Conservation (phyloP, 257 asterid species). For the Lycium ferocissimum region DNA sequence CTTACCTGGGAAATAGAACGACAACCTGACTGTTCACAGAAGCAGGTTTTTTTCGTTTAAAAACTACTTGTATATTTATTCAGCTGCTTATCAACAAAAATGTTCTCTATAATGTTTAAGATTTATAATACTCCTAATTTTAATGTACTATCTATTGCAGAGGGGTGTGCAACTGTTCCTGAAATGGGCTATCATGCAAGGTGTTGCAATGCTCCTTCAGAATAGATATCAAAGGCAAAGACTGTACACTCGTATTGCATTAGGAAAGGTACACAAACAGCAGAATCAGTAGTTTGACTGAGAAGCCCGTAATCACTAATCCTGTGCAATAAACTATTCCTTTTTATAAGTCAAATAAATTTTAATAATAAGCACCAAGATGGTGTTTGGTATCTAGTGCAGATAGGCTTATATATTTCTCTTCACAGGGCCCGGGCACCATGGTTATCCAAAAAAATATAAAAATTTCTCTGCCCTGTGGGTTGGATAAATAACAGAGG, state of each 20-base stretch:
- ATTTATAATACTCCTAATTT: conserved; percentile 7
- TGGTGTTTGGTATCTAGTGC: background rate
- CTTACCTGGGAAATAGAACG: conserved; percentile 96
- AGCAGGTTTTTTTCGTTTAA: conserved; percentile 56
- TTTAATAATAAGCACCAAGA: background rate
- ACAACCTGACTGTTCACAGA: conserved; percentile 85
- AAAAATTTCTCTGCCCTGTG: background rate
- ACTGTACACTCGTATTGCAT: conserved; percentile 93
- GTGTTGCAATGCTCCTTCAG: conserved; percentile 93
- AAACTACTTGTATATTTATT: background rate
- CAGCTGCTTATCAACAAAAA: background rate
- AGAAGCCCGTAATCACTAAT: conserved; percentile 4
- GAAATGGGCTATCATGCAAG: conserved; percentile 98
- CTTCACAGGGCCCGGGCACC: background rate
- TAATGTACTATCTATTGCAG: conserved; percentile 53
- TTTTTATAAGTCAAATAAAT: background rate
- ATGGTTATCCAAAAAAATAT: background rate
- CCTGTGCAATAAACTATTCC: conserved; percentile 8
- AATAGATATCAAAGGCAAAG: conserved; percentile 94
- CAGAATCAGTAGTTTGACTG: conserved; percentile 15
- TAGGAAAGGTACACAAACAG: conserved; percentile 74
- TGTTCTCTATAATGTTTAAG: background rate
- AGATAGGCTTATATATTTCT: conserved; percentile 15
- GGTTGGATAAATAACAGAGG: background rate
- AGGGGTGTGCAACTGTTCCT: conserved; percentile 77